Conservation (phyloP, 352 stramenopile genomes). For the Lagenidium giganteum region DNA sequence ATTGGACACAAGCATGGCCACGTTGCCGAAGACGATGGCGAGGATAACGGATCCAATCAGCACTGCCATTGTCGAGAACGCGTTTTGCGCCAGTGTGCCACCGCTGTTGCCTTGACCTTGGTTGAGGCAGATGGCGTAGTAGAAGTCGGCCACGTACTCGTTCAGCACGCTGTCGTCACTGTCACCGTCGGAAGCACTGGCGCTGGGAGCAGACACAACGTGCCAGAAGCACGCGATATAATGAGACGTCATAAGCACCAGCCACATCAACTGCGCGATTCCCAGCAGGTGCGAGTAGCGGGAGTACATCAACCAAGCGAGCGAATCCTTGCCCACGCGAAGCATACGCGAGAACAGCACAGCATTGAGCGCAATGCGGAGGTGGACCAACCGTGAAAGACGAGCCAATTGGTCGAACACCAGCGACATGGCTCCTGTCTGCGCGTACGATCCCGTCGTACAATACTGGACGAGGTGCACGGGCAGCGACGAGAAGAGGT, state of each 20-base stretch:
- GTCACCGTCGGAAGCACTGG: neutral
- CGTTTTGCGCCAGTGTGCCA: conserved; percentile 1
- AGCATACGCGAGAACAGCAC: conserved; percentile 3
- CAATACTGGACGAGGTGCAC: neutral
- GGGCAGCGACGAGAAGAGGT: conserved; percentile 12
- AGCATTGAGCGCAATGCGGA: conserved; percentile 16
- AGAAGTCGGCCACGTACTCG: conserved; percentile 14
- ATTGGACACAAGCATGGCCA: conserved; percentile 14
- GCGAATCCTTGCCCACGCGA: conserved; percentile 14
- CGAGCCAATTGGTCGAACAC: conserved; percentile 1
- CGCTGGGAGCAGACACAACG: conserved; percentile 11
- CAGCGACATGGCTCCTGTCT: too few relatives aligned
- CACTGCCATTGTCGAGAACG: conserved; percentile 10
- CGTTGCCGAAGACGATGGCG: conserved; percentile 11
- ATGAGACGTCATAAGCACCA: conserved; percentile 20
- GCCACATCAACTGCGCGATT: conserved; percentile 18
- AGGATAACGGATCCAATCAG: conserved; percentile 13
- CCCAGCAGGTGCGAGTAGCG: conserved; percentile 41
- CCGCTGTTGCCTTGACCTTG: conserved; percentile 8
- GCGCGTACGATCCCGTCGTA: conserved; percentile 9
- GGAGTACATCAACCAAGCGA: conserved; percentile 42
- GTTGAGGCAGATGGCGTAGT: conserved; percentile 10
- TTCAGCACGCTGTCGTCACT: neutral
- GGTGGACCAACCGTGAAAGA: conserved; percentile 1
- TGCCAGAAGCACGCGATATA: conserved; percentile 27